Evolutionary conservation across 2,329 filamentous ascomycete species (phyloP).

Genomic region (Neofusicoccum kwambonambiense): DNA sequence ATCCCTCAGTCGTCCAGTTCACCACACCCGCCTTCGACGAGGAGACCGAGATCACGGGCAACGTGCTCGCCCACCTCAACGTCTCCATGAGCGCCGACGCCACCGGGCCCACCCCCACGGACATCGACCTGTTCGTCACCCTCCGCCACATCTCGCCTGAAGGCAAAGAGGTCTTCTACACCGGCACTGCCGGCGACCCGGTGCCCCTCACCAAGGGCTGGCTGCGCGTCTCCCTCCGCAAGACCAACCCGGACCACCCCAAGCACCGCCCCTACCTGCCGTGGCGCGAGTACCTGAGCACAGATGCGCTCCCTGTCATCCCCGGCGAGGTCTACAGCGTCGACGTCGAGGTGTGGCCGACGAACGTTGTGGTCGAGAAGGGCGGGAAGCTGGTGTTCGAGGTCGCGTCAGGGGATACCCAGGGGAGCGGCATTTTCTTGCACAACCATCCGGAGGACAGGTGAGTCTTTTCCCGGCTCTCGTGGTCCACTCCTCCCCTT

Average conservation of each 20-base stretch:
- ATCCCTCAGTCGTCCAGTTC: slow-evolving; percentile 58
- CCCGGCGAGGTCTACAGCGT: slow-evolving; percentile 57
- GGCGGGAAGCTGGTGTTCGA: slow-evolving; percentile 58
- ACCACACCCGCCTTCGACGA: slow-evolving; percentile 56
- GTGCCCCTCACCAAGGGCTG: slow-evolving; percentile 65
- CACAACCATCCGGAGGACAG: slow-evolving; percentile 53
- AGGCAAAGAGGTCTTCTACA: slow-evolving; percentile 62
- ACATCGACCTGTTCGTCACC: slow-evolving; percentile 64
- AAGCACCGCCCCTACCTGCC: slow-evolving; percentile 57
- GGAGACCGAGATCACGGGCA: slow-evolving; percentile 69
- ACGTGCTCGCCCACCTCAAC: slow-evolving; percentile 63
- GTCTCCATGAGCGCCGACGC: slow-evolving; percentile 53
- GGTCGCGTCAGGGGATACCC: slow-evolving; percentile 54
- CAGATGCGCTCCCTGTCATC: slow-evolving; percentile 56
- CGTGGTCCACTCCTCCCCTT: no score
- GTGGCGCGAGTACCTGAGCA: slow-evolving; percentile 58
- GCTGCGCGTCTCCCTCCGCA: slow-evolving; percentile 59
- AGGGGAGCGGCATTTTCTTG: slow-evolving; percentile 58
- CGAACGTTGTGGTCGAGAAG: slow-evolving; percentile 56
- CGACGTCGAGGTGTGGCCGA: slow-evolving; percentile 66
- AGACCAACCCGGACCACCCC: slow-evolving; percentile 51
- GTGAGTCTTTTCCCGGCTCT: slow-evolving; percentile 27
- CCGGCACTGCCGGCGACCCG: slow-evolving; percentile 63
- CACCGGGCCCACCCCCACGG: slow-evolving; percentile 43
- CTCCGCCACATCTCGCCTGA: slow-evolving; percentile 57